Evolutionary conservation across 345 rosid species (phyloP).

Genomic region (Noccaea bulbosa): DNA sequence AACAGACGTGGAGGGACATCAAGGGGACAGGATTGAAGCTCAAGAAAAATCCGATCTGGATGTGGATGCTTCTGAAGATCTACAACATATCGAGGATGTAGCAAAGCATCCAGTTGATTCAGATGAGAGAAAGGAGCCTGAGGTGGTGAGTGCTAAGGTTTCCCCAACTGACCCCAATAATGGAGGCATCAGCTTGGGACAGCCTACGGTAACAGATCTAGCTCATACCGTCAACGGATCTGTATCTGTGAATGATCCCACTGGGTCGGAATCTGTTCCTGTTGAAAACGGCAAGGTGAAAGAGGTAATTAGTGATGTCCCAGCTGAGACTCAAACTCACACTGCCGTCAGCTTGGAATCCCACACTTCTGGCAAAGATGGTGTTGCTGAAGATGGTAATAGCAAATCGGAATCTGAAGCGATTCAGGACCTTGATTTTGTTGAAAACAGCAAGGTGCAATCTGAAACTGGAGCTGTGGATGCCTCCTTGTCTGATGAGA

Average conservation of each 20-base stretch:
- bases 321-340: slow-evolving; percentile 25
- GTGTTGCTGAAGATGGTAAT: slow-evolving; percentile 34
- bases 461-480: slow-evolving; percentile 38
- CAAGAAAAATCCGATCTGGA: slow-evolving; percentile 33
- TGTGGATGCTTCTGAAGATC: slow-evolving; percentile 32
- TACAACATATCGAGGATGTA: slow-evolving; percentile 24
- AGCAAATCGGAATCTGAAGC: slow-evolving; percentile 33
- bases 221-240: slow-evolving; percentile 22
- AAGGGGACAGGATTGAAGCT: slow-evolving; percentile 5
- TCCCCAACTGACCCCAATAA: slow-evolving; percentile 22
- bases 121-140: slow-evolving; percentile 30
- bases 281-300: slow-evolving; percentile 19
- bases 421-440: slow-evolving; percentile 20
- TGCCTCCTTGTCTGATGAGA: slow-evolving; percentile 35
- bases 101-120: slow-evolving; percentile 28
- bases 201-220: slow-evolving; percentile 35
- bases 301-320: slow-evolving; percentile 27
- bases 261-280: slow-evolving; percentile 36
- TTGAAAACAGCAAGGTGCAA: slow-evolving; percentile 39
- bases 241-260: slow-evolving; percentile 32
- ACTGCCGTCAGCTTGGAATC: slow-evolving; percentile 26
- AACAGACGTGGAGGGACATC: slow-evolving; percentile 34
- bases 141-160: slow-evolving; percentile 32
- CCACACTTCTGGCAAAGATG: slow-evolving; percentile 20
- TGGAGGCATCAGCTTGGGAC: slow-evolving; percentile 24